Base-by-base conservation (phyloP, 2,329 filamentous ascomycete species). In the Aureobasidium zeae region DNA sequence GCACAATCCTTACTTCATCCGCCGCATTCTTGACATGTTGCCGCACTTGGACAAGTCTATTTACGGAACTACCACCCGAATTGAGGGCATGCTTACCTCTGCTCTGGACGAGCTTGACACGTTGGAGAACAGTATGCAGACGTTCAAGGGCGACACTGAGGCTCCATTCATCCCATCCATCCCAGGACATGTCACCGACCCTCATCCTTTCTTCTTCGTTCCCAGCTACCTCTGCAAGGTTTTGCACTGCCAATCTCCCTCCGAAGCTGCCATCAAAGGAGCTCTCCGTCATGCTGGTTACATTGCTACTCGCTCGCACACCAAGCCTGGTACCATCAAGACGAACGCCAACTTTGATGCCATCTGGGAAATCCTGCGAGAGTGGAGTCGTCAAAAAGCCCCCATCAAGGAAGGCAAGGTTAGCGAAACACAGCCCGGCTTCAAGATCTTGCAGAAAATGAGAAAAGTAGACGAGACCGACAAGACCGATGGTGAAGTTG, bases 301-400 rank as follows among this genome's bases (percentile, higher is more conserved):
- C 59, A 73, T 75, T 33, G 83, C 83, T 3, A 85, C 85, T 1
- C 78, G 89, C 55, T 94, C 85, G 53, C 91, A 98, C 62, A 86
- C 86, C 54, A 86, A 87, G 52, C 75, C 86, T 0, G 89, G 88
- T 19, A 91, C 85, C 56, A 79, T 96, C 63, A 94, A 93, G 67
- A 96, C 91, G 0, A 79, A 96, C 63, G 91, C 91, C 11, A 85
- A 88, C 0, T 98, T 87, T 87, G 71, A 71, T 4, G 79, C 86
- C 0, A 75, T 98, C 35, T 96, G 91, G 88, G 83, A 93, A 59
- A 70, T 96, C 20, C 91, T 96, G 77, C 75, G 85, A 19, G 87
- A 94, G 63, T 98, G 87, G 86, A 77, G 84, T 11, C 76, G 81
- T 17, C 86, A 94, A 58, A 83, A 81, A 55, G 72, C 76, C 0